Conservation (phyloP, 352 stramenopile species). For the Elongisporangium undulatum region DNA sequence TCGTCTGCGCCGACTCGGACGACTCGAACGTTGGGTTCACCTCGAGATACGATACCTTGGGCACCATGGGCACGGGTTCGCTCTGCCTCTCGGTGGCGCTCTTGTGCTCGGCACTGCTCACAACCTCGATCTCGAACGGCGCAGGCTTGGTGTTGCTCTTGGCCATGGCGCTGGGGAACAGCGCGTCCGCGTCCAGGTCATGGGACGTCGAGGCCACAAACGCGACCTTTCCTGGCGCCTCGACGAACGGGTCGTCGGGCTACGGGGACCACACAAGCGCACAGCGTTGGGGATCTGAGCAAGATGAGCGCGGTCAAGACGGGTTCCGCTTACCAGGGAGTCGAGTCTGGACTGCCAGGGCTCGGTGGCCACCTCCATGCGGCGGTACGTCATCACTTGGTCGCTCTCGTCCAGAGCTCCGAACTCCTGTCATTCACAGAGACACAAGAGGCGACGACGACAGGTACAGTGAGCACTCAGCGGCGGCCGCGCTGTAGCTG, state of each 20-base stretch:
- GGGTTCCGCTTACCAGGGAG: constrained; percentile 30
- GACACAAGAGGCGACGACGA: neutral
- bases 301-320: neutral
- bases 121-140: neutral
- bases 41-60: constrained; percentile 42
- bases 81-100: constrained; percentile 19
- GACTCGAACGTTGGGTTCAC: constrained; percentile 81
- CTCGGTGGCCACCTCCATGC: constrained; percentile 38
- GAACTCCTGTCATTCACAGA: constrained; percentile 26
- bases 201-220: constrained; percentile 16
- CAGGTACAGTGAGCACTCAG: neutral
- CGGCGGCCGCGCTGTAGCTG: neutral
- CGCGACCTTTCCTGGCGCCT: constrained; percentile 22
- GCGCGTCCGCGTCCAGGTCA: constrained; percentile 17
- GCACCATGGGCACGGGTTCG: constrained; percentile 46
- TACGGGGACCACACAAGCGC: constrained; percentile 4
- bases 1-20: constrained; percentile 26
- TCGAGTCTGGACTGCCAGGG: constrained; percentile 61
- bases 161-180: constrained; percentile 16
- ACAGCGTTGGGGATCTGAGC: neutral
- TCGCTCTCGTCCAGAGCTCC: constrained; percentile 36
- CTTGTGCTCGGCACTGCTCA: constrained; percentile 3
- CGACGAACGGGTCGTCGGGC: constrained; percentile 23
- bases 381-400: constrained; percentile 62
- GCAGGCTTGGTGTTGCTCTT: constrained; percentile 15